Evolutionary conservation across 495 filamentous ascomycete species (phyloP).

Genomic region (Jackrogersella minutella): DNA sequence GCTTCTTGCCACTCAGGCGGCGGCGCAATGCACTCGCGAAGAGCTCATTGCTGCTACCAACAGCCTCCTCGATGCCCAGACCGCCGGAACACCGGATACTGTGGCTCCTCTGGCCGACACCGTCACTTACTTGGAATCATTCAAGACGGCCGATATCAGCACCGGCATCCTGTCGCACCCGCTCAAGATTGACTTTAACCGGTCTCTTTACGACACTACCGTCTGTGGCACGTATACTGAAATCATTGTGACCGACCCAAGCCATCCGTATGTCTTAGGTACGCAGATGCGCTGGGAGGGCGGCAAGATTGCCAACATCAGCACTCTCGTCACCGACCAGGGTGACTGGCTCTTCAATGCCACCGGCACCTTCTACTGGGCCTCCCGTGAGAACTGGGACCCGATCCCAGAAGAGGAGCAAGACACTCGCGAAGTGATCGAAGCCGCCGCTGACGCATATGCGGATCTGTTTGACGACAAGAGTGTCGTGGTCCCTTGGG

Average conservation of each 20-base stretch:
- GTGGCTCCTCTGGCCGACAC: slow-evolving; percentile 43
- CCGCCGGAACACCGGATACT: slow-evolving; percentile 45
- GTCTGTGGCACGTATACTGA: slow-evolving; percentile 63
- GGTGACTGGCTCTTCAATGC: slow-evolving; percentile 63
- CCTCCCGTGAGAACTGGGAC: slow-evolving; percentile 53
- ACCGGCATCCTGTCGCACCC: slow-evolving; percentile 52
- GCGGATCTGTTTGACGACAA: slow-evolving; percentile 56
- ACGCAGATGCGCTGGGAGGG: slow-evolving; percentile 54
- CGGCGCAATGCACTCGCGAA: slow-evolving; percentile 51
- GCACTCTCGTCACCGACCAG: slow-evolving; percentile 52
- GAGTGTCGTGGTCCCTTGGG: slow-evolving; percentile 58
- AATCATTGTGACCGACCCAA: slow-evolving; percentile 53
- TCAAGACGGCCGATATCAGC: slow-evolving; percentile 47
- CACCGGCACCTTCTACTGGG: slow-evolving; percentile 56
- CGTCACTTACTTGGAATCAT: slow-evolving; percentile 53
- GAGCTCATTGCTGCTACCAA: slow-evolving; percentile 52
- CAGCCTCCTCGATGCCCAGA: slow-evolving; percentile 55
- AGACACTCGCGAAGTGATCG: slow-evolving; percentile 54
- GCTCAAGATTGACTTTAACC: slow-evolving; percentile 57
- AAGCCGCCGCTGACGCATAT: slow-evolving; percentile 60
- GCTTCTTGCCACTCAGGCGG: slow-evolving; percentile 30
- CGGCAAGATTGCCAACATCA: slow-evolving; percentile 47
- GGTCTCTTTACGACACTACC: slow-evolving; percentile 56
- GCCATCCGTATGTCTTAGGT: slow-evolving; percentile 59
- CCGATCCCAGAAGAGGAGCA: slow-evolving; percentile 53